Conservation (phyloP, 345 rosid genomes). For the Psidium guajava region DNA sequence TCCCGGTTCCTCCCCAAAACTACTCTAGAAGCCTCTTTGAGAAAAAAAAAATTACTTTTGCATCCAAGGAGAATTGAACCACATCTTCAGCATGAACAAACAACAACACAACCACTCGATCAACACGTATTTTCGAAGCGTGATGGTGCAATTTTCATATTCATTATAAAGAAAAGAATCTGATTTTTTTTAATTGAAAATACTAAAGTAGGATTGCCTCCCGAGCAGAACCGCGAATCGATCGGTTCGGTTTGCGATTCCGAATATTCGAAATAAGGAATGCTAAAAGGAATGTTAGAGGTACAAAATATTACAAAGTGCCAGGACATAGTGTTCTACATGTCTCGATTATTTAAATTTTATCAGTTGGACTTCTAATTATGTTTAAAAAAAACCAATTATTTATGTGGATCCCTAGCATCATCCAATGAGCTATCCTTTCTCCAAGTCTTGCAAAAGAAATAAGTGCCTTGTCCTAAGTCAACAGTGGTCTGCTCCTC, state of each 20-base stretch:
- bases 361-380: neutral
- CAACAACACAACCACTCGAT: neutral
- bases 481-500: neutral
- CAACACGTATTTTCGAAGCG: neutral
- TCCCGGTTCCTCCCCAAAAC: accelerated
- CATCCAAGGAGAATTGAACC: neutral
- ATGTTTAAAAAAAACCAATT: neutral
- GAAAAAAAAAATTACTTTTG: neutral
- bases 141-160: neutral
- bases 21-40: neutral
- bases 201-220: neutral
- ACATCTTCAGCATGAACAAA: neutral
- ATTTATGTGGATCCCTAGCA: neutral
- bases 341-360: neutral
- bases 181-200: neutral
- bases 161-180: neutral
- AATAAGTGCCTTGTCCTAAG: neutral
- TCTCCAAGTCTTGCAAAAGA: neutral
- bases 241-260: neutral
- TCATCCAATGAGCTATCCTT: no score
- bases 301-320: neutral
- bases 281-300: neutral
- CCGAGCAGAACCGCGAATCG: accelerated
- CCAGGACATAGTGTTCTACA: neutral
- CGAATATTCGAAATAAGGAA: no score